Percentiles rank a stretch among this genome's conserved stretches.
Conservation (phyloP, 2,329 filamentous ascomycete genomes). For the Aspergillus uvarum region DNA sequence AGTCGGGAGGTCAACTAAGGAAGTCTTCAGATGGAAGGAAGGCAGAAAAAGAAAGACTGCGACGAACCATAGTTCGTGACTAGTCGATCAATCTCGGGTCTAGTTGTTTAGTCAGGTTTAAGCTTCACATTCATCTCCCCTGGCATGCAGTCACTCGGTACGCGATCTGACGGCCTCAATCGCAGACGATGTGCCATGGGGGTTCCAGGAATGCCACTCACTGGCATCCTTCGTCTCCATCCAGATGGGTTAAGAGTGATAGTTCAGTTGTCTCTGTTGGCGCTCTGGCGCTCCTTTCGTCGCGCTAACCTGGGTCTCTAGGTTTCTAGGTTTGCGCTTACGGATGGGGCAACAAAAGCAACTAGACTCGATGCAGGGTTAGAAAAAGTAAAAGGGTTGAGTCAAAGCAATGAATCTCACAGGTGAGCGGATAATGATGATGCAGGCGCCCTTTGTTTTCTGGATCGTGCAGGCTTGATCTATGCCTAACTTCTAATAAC, state of each 20-base stretch:
- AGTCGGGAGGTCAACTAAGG: background rate
- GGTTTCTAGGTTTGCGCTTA: constrained; percentile 11
- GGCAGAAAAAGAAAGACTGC: constrained; percentile 4
- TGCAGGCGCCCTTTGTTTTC: constrained; percentile 10
- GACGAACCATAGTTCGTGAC: constrained; percentile 10
- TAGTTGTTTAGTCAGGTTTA: constrained; percentile 9
- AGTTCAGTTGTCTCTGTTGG: no score
- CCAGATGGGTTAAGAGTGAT: background rate
- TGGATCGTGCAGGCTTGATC: constrained; percentile 15
- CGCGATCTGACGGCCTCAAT: constrained; percentile 10
- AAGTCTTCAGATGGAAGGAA: background rate
- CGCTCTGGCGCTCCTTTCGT: background rate
- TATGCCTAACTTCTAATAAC: constrained; percentile 9
- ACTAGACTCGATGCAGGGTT: background rate
- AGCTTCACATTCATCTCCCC: constrained; percentile 10
- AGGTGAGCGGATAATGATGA: constrained; percentile 1
- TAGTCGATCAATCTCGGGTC: constrained; percentile 4
- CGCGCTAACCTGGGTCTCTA: constrained; percentile 1
- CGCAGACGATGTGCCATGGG: background rate
- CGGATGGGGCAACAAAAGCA: background rate
- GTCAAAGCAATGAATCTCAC: constrained; percentile 3
- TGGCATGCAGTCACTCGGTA: constrained; percentile 2
- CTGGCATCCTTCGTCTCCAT: background rate
- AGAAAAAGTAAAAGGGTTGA: constrained; percentile 5
- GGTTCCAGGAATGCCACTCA: background rate